Conservation (phyloP, 805 yeast species). For the Cyberlindnera subsufficiens region DNA sequence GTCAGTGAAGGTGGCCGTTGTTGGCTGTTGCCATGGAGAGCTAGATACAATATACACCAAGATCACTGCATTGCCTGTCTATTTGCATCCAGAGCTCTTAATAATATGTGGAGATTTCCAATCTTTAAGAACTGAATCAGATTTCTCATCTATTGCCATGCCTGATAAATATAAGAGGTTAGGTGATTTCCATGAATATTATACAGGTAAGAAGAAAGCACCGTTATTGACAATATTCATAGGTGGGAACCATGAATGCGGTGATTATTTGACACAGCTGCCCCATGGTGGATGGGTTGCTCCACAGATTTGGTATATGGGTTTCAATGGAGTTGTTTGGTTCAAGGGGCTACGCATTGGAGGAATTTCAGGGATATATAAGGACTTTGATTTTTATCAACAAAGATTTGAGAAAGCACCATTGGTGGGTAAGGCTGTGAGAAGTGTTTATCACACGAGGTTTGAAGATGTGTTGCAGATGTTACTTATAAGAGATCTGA, state of each 20-base stretch:
- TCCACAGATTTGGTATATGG: slow-evolving; percentile 79
- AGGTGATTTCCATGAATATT: slow-evolving; percentile 80
- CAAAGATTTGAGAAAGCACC: slow-evolving; percentile 43
- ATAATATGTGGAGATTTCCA: slow-evolving; percentile 92
- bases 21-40: slow-evolving; percentile 90
- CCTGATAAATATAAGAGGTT: slow-evolving; percentile 69
- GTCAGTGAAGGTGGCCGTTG: slow-evolving; percentile 51
- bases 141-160: slow-evolving; percentile 64
- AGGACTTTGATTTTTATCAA: slow-evolving; percentile 40
- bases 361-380: slow-evolving; percentile 83
- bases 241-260: slow-evolving; percentile 95
- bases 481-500: slow-evolving; percentile 28
- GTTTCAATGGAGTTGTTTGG: slow-evolving; percentile 70
- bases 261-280: slow-evolving; percentile 66
- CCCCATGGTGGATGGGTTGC: slow-evolving; percentile 92
- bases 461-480: slow-evolving; percentile 53
- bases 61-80: slow-evolving; percentile 19
- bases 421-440: slow-evolving; percentile 36
- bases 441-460: slow-evolving; percentile 68
- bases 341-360: slow-evolving; percentile 70
- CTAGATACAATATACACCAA: slow-evolving; percentile 50
- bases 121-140: slow-evolving; percentile 59
- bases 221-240: slow-evolving; percentile 77
- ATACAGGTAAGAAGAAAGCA: slow-evolving; percentile 51
- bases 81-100: slow-evolving; percentile 45